Base-by-base conservation (phyloP, 2,329 filamentous ascomycete genomes). In the Cladorrhinum sp. region DNA sequence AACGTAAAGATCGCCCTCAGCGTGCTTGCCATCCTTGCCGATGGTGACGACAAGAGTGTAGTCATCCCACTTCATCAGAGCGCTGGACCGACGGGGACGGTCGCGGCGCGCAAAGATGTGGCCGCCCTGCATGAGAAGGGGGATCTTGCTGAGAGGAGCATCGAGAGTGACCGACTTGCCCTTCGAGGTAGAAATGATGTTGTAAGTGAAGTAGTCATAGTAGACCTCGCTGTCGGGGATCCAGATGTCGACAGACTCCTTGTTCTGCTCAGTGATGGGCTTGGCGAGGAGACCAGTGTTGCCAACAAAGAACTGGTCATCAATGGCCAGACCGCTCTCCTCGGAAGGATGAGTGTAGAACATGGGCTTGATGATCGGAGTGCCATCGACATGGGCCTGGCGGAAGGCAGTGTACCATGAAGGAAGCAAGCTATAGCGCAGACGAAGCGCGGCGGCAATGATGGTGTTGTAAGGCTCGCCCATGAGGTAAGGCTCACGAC, bases 401-500 rank as follows among this genome's bases (percentile, higher is more conserved):
- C 94, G 92, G 81, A 99, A 99, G 8, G 94, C 92, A 1, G 94
- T 98, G 75, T 99, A 99, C 93, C 93, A 98, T 1, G 91, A 86
- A 26, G 95, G 95, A 46, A 99, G 83, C 36, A 99, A 82, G 65
- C 89, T 86, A 76, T 99, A 99, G 55, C 95, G 86, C 48, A 99
- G 83, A 33, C 93, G 89, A 48, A 99, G 81, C 1, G 95, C 93
- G 63, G 94, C 86, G 0, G 92, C 91, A 70, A 96, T 91, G 73
- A 97, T 96, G 57, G 84, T 82, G 2, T 87, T 91, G 76, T 96
- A 92, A 0, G 93, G 92, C 63, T 95, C 90, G 10, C 90, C 89
- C 10, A 88, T 82, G 61, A 98, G 80, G 73, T 98, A 99, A 2
- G 95, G 95, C 77, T 99, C 95, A 57, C 95, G 89, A 24, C 95